phyloP scores from a whole-genome alignment of 1,139 yeast genomes.

The Yamadazyma triangularis region DNA sequence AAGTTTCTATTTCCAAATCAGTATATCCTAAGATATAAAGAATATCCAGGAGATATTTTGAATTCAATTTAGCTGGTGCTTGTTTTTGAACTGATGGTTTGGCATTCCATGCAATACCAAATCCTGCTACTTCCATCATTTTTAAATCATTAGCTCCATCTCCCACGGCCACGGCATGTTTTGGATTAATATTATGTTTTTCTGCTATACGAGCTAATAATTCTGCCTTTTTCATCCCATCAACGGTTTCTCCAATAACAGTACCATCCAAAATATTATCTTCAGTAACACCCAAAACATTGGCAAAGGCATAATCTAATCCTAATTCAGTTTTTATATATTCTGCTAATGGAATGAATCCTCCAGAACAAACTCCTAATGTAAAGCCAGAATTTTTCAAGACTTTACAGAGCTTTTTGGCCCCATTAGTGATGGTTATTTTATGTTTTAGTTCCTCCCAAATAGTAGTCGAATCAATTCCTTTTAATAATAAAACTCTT shows the following conservation, averaged over 20 bases:
- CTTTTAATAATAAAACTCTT: slow-evolving; percentile 74
- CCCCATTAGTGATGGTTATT: slow-evolving; percentile 79
- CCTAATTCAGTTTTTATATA: slow-evolving; percentile 64
- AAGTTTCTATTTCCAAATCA: slow-evolving; percentile 48
- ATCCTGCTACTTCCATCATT: slow-evolving; percentile 92
- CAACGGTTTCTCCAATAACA: slow-evolving; percentile 73
- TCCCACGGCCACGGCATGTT: slow-evolving; percentile 78
- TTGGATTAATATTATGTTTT: slow-evolving; percentile 54
- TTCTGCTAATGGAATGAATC: slow-evolving; percentile 84
- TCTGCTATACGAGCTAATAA: slow-evolving; percentile 64
- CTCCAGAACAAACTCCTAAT: slow-evolving; percentile 91
- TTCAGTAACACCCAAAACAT: slow-evolving; percentile 53
- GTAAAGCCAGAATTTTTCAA: slow-evolving; percentile 60
- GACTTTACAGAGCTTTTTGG: slow-evolving; percentile 59
- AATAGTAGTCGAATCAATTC: slow-evolving; percentile 65
- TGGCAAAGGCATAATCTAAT: slow-evolving; percentile 87
- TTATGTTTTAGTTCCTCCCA: slow-evolving; percentile 77
- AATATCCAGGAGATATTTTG: slow-evolving; percentile 63
- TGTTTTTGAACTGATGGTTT: slow-evolving; percentile 80
- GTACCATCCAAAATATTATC: slow-evolving; percentile 51
- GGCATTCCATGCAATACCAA: slow-evolving; percentile 96
- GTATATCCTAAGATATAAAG: slow-evolving; percentile 77
- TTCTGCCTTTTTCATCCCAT: slow-evolving; percentile 79
- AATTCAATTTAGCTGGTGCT: slow-evolving; percentile 82
- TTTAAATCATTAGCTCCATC: slow-evolving; percentile 95